A percentile compares a stretch with the other conserved stretches of the same genome.
Evolutionary conservation across 129 eudicot genomes (phyloP).

Genomic region (Solidago caesia): DNA sequence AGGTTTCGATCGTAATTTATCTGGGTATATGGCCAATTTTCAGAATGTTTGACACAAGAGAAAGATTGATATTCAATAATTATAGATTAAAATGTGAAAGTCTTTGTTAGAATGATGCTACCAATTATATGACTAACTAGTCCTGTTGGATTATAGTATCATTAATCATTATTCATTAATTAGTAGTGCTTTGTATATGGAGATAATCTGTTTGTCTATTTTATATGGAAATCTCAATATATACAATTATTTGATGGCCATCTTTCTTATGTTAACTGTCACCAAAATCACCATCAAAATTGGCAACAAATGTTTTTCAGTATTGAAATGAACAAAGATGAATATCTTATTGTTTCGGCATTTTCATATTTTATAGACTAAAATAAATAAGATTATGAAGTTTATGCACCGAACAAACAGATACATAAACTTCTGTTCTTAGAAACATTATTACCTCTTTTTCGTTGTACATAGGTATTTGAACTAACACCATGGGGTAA

Average conservation of each 20-base stretch:
- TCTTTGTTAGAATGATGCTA: not conserved
- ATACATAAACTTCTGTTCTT: not conserved
- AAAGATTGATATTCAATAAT: not conserved
- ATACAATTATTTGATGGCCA: not conserved
- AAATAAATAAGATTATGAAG: constrained; percentile 12
- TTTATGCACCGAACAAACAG: constrained; percentile 23
- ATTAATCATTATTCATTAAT: not conserved
- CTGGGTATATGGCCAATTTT: not conserved
- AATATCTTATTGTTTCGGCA: not conserved
- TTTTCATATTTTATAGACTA: constrained; percentile 8
- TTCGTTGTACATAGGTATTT: constrained; percentile 87
- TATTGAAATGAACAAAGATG: not conserved
- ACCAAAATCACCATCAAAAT: constrained; percentile 13
- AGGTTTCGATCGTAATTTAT: too few relatives aligned
- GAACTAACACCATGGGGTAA: constrained; percentile 72
- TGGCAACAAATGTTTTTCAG: constrained; percentile 4
- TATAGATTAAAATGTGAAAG: not conserved
- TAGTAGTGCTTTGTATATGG: not conserved
- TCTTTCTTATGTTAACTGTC: constrained; percentile 12
- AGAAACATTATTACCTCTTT: constrained; percentile 58
- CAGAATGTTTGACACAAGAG: not conserved
- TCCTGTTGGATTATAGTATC: not conserved
- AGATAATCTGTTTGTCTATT: not conserved
- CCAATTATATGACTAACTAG: not conserved
- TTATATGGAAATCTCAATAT: constrained; percentile 6